phyloP scores from a whole-genome alignment of 495 filamentous ascomycete genomes.

The Penicillium ucsense region DNA sequence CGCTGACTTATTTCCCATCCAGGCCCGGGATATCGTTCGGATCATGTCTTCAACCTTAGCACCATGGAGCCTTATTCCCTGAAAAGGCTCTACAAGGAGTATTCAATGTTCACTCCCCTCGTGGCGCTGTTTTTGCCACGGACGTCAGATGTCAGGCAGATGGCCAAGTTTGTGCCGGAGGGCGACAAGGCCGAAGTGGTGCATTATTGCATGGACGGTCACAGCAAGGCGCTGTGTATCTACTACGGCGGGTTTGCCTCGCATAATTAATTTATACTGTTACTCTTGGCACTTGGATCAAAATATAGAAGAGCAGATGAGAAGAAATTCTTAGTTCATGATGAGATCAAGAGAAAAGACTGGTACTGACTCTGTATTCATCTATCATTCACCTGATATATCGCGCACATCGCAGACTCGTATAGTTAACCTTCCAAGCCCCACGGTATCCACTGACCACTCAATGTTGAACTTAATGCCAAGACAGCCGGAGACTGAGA shows the following conservation, averaged over 20 bases:
- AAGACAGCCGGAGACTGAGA: too few relatives aligned
- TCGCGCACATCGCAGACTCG: too few relatives aligned
- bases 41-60: conserved; percentile 72
- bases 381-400: too few relatives aligned
- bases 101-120: conserved; percentile 39
- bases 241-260: conserved; percentile 39
- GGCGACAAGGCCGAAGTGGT: conserved; percentile 54
- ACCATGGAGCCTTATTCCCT: conserved; percentile 84
- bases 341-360: too few relatives aligned
- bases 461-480: too few relatives aligned
- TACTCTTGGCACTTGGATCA: too few relatives aligned
- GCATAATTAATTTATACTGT: too few relatives aligned
- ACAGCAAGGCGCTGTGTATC: conserved; percentile 67
- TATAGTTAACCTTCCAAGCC: too few relatives aligned
- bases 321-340: too few relatives aligned
- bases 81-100: conserved; percentile 48
- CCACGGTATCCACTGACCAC: too few relatives aligned
- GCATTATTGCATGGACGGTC: conserved; percentile 86
- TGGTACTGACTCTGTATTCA: too few relatives aligned
- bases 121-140: conserved; percentile 78
- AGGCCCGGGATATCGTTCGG: conserved; percentile 70
- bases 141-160: conserved; percentile 75
- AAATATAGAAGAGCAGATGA: too few relatives aligned
- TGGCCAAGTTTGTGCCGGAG: conserved; percentile 53
- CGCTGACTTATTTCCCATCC: not conserved